These are phyloP conservation scores for Pseudogymnoascus sp. DNA, from an alignment of 2,329 filamentous ascomycete species.

Conservation along the genomic window DNA sequence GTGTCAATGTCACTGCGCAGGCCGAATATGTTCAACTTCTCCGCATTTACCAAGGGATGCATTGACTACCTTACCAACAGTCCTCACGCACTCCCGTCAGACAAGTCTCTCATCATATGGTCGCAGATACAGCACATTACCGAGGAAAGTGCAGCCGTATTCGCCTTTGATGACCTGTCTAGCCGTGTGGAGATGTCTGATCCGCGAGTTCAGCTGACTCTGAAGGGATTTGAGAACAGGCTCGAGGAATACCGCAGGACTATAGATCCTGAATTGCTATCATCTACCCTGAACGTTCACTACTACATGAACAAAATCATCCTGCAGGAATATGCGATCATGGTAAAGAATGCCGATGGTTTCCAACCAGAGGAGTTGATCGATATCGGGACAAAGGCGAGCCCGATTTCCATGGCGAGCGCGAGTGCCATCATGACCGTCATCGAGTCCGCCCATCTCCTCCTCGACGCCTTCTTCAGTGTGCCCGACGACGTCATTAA, in stretches of 20 bases:
- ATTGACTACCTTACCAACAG: constrained; percentile 30
- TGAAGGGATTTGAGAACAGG: constrained; percentile 43
- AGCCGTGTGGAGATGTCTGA: constrained; percentile 40
- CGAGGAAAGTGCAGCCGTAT: constrained; percentile 45
- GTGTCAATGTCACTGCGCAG: constrained; percentile 33
- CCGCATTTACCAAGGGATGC: constrained; percentile 33
- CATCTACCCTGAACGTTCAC: constrained; percentile 26
- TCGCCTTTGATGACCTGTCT: constrained; percentile 35
- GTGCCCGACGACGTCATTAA: constrained; percentile 36
- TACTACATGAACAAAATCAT: constrained; percentile 44
- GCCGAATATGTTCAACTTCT: constrained; percentile 34
- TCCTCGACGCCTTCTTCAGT: constrained; percentile 39
- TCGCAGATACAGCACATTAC: constrained; percentile 35
- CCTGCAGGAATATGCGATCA: constrained; percentile 48
- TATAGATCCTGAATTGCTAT: constrained; percentile 24
- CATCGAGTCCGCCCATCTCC: constrained; percentile 40
- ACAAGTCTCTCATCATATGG: constrained; percentile 31
- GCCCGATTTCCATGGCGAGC: constrained; percentile 35
- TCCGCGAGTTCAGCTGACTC: constrained; percentile 40
- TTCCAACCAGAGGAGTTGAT: constrained; percentile 27
- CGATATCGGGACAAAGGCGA: constrained; percentile 18
- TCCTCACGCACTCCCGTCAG: constrained; percentile 25
- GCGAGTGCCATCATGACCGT: constrained; percentile 39
- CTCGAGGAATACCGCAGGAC: constrained; percentile 36
- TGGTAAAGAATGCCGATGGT: constrained; percentile 45